Evolutionary conservation across 176 grass and related monocot genomes (phyloP), one percentile per base, ranked within the genome.

Genomic region (Aechmea fasciata): DNA sequence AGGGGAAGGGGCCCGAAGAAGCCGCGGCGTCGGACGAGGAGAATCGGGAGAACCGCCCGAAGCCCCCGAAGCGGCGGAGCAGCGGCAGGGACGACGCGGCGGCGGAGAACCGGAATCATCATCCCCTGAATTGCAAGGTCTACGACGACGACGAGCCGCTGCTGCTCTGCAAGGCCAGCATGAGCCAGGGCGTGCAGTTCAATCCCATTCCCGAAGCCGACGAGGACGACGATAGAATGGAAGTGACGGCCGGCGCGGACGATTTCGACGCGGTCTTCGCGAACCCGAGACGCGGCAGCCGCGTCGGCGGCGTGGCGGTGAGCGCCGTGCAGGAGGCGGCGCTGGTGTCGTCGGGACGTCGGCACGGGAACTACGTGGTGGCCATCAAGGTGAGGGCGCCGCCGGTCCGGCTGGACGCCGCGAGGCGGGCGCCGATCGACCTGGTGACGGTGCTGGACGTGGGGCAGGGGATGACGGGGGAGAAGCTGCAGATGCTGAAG

Each of bases 121-220:
- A 41, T 10, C 67, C 84, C 0, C 64, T 25, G 7, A 85, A 78
- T 25, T 55, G 79, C 72, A 97, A 97, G 84, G 84, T 85, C 1
- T 92, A 97, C 71, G 78, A 97, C 59, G 94, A 97, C 74, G 94
- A 96, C 67, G 92, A 96, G 77, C 81, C 92, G 0, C 83, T 92
- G 15, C 64, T 76, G 22, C 41, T 54, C 9, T 64, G 78, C 23
- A 82, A 75, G 48, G 68, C 70, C 24, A 66, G 52, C 57, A 41
- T 41, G 33, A 70, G 73, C 9, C 75, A 80, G 41, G 77, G 68
- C 8, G 82, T 41, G 33, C 33, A 82, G 1, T 96, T 92, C 81
- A 96, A 92, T 57, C 88, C 88, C n/a, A 96, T 96, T 70, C 92
- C 92, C 11, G 91, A 96, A 78, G 84, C 73, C 4, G 76, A 81